Conservation (phyloP, 106 monocot species). For the Dactylorhiza incarnata region DNA sequence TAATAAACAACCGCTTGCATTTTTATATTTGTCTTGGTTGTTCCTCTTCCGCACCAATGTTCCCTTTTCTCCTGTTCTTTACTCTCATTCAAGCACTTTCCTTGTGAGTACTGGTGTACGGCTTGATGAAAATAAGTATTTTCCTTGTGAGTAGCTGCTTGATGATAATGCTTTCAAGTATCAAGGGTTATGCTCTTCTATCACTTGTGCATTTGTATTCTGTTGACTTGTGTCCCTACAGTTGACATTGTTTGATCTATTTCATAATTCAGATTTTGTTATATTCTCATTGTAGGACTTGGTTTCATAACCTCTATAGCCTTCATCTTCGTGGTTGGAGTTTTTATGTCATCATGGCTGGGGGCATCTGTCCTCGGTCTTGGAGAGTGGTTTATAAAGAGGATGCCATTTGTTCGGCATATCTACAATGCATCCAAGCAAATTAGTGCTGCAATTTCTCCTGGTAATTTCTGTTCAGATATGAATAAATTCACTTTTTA, state of each 20-base stretch:
- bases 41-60: neutral
- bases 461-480: constrained; percentile 37
- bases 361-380: constrained; percentile 84
- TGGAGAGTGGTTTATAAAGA: constrained; percentile 93
- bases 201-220: neutral
- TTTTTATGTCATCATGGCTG: constrained; percentile 96
- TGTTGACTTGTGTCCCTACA: neutral
- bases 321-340: constrained; percentile 87
- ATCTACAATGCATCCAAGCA: constrained; percentile 94
- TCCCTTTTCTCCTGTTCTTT: neutral
- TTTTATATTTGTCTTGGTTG: neutral
- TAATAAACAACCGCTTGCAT: neutral
- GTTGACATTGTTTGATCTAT: neutral
- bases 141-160: neutral
- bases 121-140: neutral
- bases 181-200: neutral
- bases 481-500: neutral
- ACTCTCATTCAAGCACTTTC: neutral
- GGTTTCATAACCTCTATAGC: constrained; percentile 83
- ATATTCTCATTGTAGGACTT: constrained; percentile 40
- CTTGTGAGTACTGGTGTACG: neutral
- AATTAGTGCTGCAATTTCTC: constrained; percentile 89
- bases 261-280: neutral
- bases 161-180: neutral
- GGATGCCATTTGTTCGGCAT: constrained; percentile 92